phyloP scores from a whole-genome alignment of 495 filamentous ascomycete species.

The Lophium mytilinum region DNA sequence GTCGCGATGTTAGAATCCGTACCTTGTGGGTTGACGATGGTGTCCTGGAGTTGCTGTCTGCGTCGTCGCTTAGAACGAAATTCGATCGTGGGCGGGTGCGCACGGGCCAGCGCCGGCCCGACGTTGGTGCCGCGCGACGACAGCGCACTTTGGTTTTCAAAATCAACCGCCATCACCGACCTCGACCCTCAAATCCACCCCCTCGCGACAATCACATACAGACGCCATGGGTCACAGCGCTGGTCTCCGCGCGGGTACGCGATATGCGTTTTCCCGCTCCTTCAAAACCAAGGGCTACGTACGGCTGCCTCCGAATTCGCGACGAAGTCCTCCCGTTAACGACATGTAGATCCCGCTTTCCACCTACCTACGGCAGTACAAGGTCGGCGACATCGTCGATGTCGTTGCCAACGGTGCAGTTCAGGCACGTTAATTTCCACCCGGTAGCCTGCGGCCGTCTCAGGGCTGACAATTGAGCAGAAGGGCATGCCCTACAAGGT shows the following conservation, averaged over 20 bases:
- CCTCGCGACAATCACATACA: neutral
- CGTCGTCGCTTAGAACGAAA: too few relatives aligned
- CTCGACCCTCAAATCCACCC: conserved; percentile 7
- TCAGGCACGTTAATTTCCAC: conserved; percentile 46
- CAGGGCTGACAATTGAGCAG: conserved; percentile 21
- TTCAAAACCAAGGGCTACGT: conserved; percentile 94
- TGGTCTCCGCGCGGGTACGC: conserved; percentile 91
- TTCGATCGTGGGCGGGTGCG: too few relatives aligned
- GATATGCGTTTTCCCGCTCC: conserved; percentile 67
- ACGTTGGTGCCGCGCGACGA: too few relatives aligned
- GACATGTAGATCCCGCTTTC: conserved; percentile 83
- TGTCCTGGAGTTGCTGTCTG: too few relatives aligned
- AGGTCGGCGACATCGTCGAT: conserved; percentile 96
- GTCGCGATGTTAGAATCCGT: too few relatives aligned
- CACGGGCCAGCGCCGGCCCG: too few relatives aligned
- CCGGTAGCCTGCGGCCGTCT: neutral
- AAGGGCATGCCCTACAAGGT: conserved; percentile 90
- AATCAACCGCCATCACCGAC: neutral
- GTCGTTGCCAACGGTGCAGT: conserved; percentile 95
- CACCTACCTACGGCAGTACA: conserved; percentile 78
- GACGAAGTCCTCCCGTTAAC: conserved; percentile 37
- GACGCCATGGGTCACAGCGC: conserved; percentile 87
- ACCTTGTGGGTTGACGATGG: too few relatives aligned
- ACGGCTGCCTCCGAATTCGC: conserved; percentile 40
- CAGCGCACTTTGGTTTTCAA: neutral